Conservation (phyloP, 768 basidiomycete species). For the Collybiopsis luxurians region DNA sequence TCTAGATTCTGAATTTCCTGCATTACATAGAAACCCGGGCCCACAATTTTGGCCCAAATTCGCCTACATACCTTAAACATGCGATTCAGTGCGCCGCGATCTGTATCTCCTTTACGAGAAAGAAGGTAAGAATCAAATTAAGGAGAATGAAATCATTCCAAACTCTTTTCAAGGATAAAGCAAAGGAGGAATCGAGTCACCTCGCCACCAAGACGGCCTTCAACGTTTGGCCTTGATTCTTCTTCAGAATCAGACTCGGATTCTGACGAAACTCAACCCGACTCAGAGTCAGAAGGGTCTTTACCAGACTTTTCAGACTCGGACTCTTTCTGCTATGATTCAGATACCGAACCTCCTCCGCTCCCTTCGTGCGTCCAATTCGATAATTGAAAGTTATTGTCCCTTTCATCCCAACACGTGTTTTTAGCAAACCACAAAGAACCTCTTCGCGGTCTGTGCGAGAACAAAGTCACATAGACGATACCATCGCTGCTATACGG, state of each 20-base stretch:
- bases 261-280: conserved; percentile 20
- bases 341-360: conserved; percentile 38
- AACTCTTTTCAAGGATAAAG: not conserved
- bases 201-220: conserved; percentile 29
- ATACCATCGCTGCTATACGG: conserved; percentile 50
- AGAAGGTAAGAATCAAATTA: conserved; percentile 27
- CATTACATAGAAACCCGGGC: too few species aligned
- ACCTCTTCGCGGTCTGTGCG: conserved; percentile 24
- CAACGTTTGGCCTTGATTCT: conserved; percentile 53
- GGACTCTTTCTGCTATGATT: conserved; percentile 39
- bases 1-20: too few species aligned
- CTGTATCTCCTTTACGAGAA: conserved; percentile 47
- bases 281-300: conserved; percentile 29
- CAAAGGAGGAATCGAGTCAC: conserved; percentile 7
- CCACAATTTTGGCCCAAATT: too few species aligned
- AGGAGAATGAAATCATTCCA: not conserved
- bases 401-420: conserved; percentile 4
- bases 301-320: conserved; percentile 29
- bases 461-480: conserved; percentile 43
- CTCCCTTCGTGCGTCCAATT: conserved; percentile 32
- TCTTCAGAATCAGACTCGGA: conserved; percentile 42
- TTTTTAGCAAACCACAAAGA: conserved; percentile 13
- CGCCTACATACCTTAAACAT: too few species aligned
- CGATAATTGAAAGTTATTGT: not conserved
- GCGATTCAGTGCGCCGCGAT: conserved; percentile 55